Evolutionary conservation across 495 filamentous ascomycete genomes (phyloP).

Genomic region (Annulohypoxylon maeteangense): DNA sequence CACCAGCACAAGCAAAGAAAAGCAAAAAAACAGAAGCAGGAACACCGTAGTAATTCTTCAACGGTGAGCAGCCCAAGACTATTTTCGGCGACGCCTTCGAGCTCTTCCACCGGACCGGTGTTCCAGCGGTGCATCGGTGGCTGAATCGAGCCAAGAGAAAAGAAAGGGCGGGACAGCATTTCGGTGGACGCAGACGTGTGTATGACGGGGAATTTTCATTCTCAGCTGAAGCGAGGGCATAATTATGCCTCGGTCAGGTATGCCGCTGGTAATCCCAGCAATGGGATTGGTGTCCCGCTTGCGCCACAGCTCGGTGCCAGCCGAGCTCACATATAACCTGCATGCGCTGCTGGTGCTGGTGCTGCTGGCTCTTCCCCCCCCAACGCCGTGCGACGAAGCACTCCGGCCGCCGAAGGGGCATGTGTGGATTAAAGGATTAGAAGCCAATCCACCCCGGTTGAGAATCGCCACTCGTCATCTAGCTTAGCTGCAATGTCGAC

Average conservation of each 20-base stretch:
- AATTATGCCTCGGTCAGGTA: slow-evolving; percentile 17
- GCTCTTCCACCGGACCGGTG: slow-evolving; percentile 35
- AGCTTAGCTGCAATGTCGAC: slow-evolving; percentile 6
- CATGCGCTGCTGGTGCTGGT: slow-evolving; percentile 3
- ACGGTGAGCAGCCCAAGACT: neutral
- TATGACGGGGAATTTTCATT: neutral
- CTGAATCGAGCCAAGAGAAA: slow-evolving; percentile 25
- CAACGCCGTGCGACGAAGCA: slow-evolving; percentile 27
- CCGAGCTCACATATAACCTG: slow-evolving; percentile 30
- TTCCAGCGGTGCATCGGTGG: slow-evolving; percentile 28
- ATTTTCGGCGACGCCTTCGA: neutral
- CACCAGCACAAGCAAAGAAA: neutral
- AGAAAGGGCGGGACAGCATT: slow-evolving; percentile 7
- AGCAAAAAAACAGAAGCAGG: neutral
- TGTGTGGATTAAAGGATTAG: slow-evolving; percentile 15
- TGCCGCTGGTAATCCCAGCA: neutral
- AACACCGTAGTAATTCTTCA: neutral
- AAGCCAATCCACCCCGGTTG: neutral
- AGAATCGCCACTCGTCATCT: neutral
- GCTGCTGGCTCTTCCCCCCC: neutral
- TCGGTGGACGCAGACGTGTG: neutral
- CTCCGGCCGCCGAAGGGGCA: slow-evolving; percentile 9
- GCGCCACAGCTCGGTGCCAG: slow-evolving; percentile 34
- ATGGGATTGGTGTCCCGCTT: slow-evolving; percentile 13
- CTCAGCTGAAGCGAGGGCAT: slow-evolving; percentile 2